Evolutionary conservation across 441 rosid species (phyloP).

Genomic region (Manihot esculenta): DNA sequence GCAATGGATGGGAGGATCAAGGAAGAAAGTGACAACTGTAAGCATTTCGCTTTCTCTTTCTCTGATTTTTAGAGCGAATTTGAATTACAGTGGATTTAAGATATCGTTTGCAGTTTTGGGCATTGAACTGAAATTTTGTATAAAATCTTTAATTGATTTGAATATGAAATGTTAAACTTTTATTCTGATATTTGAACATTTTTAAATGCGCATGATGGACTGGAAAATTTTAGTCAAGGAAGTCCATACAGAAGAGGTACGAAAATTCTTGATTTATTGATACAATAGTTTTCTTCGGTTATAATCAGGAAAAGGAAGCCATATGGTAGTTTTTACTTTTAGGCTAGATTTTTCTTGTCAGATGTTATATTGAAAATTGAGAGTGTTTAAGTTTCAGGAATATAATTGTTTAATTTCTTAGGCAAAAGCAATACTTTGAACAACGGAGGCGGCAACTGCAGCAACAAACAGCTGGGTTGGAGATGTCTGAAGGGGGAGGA

Average conservation of each 20-base stretch:
- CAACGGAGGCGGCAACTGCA: slow-evolving; percentile 66
- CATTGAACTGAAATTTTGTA: slow-evolving; percentile 4
- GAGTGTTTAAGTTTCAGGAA: not conserved
- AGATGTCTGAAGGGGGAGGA: slow-evolving; percentile 34
- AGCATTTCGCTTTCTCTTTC: slow-evolving; percentile 10
- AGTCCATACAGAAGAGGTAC: slow-evolving; percentile 59
- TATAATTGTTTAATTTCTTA: slow-evolving; percentile 20
- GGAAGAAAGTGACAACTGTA: slow-evolving; percentile 77
- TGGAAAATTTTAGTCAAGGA: slow-evolving; percentile 51
- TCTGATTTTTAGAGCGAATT: no score
- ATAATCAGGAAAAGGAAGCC: not conserved
- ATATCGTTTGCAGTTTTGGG: no score
- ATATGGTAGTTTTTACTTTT: not conserved
- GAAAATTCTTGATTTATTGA: not conserved
- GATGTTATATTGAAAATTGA: slow-evolving; percentile 1
- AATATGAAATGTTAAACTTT: not conserved
- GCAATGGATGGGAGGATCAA: slow-evolving; percentile 97
- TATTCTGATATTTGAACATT: slow-evolving; percentile 20
- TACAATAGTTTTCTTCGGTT: not conserved
- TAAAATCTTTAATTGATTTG: not conserved
- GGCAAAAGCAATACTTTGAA: slow-evolving; percentile 91
- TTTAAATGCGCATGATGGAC: slow-evolving; percentile 17
- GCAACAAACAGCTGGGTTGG: slow-evolving; percentile 37
- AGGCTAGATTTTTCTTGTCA: not conserved
- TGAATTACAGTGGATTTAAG: no score